Base-by-base conservation (phyloP, 2,329 filamentous ascomycete species). In the Hypoxylon sp. region DNA sequence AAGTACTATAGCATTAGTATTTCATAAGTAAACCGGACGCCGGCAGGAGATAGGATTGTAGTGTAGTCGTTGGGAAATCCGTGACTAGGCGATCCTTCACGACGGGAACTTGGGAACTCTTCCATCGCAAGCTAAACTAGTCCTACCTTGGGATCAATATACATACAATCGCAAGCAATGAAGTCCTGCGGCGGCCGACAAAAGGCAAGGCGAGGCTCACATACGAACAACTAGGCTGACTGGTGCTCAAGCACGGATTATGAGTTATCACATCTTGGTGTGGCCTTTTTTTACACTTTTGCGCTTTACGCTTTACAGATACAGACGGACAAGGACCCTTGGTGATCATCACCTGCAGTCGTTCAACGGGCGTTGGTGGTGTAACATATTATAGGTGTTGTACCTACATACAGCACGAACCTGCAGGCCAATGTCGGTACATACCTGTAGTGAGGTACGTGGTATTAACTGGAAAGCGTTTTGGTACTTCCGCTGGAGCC, bases 21-120 rank as follows among this genome's bases (percentile, higher is more conserved):
- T 53, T 42, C 54, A 53, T 59, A 51, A 42, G 31, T 53, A 55
- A 31, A 48, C 50, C 52, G 50, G 51, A 64, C 54, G 52, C 51
- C 50, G 15, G 39, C 19, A 10, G 39, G 17, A 56, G 29, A 56
- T 46, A 62, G 59, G 59, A 67, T 67, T 67, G n/a, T n/a, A n/a
- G n/a, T 52, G 42, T 15, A 53, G 53, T 62, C 39, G 29, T 31
- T 29, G 47, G 58, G 19, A 62, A 57, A 67, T 65, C 52, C 56
- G 47, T 60, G 31, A 57, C 37, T 69, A 63, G 52, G 32, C 15
- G 64, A 71, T 69, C 66, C 66, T 71, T 59, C 53, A 60, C 52
- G 59, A 68, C 65, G 65, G 64, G 39, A 42, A 47, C 24, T 32
- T 32, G 31, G 31, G 7, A 13, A 53, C 32, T 54, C 21, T 17